Percentiles rank a stretch among this genome's conserved stretches.
Conservation (phyloP, 345 rosid genomes). For the Brassica cretica region DNA sequence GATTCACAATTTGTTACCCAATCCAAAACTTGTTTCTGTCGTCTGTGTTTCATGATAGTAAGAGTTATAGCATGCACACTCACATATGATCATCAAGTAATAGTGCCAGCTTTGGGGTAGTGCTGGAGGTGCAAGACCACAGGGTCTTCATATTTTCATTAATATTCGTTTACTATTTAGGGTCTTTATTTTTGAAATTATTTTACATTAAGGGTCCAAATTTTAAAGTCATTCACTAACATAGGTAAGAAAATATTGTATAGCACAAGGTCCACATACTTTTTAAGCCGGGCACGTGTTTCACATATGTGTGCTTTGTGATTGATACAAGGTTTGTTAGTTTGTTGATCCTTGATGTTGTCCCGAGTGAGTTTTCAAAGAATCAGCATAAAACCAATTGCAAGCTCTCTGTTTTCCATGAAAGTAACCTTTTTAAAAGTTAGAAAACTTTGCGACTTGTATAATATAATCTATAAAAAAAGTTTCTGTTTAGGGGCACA, state of each 20-base stretch:
- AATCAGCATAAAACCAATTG: background rate
- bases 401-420: background rate
- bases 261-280: background rate
- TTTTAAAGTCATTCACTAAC: background rate
- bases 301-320: background rate
- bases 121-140: background rate
- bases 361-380: conserved; percentile 2
- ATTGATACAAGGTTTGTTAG: background rate
- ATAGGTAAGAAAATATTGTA: background rate
- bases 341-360: background rate
- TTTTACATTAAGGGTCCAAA: background rate
- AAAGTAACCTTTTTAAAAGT: background rate
- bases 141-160: background rate
- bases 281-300: background rate
- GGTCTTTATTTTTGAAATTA: background rate
- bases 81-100: no score
- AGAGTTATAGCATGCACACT: no score
- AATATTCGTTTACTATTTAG: background rate
- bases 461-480: background rate
- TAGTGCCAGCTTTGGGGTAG: background rate
- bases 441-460: background rate
- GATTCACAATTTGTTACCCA: no score
- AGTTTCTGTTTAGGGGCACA: background rate
- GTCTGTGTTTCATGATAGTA: no score
- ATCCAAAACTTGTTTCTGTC: no score